Evolutionary conservation across 768 basidiomycete genomes (phyloP).

Genomic region (Boletus reticulatus): DNA sequence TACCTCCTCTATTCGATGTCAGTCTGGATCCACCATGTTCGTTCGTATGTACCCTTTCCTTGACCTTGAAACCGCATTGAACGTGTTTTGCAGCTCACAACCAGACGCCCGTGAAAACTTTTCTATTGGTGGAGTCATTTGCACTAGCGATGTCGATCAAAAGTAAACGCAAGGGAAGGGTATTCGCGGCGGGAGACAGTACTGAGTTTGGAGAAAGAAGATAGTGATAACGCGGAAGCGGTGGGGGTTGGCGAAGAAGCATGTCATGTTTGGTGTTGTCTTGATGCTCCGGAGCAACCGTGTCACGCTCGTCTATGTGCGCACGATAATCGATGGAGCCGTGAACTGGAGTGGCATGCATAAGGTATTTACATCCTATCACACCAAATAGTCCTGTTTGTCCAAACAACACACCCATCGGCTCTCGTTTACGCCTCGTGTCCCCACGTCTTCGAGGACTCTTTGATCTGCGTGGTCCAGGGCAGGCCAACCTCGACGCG

Average conservation of each 20-base stretch:
- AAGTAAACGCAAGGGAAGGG: slow-evolving; percentile 24
- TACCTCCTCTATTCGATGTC: too few relatives aligned
- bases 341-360: too few relatives aligned
- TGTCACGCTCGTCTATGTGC: too few relatives aligned
- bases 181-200: slow-evolving; percentile 17
- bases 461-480: slow-evolving; percentile 29
- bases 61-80: background rate
- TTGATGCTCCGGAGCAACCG: too few relatives aligned
- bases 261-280: too few relatives aligned
- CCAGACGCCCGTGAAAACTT: slow-evolving; percentile 20
- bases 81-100: slow-evolving; percentile 5
- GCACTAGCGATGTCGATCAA: slow-evolving; percentile 16
- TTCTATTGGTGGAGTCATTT: slow-evolving; percentile 19
- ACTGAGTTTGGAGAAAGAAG: slow-evolving; percentile 15
- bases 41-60: slow-evolving; percentile 6
- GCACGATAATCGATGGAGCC: too few relatives aligned
- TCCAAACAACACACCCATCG: too few relatives aligned
- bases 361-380: too few relatives aligned
- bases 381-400: too few relatives aligned
- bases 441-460: slow-evolving; percentile 31
- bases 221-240: background rate
- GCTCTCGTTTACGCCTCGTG: slow-evolving; percentile 9
- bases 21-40: too few relatives aligned
- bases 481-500: slow-evolving; percentile 18
- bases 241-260: background rate